Percentiles rank a stretch among this genome's conserved stretches.
Evolutionary conservation across 768 basidiomycete species (phyloP).

Genomic region (Boletus patriciae): DNA sequence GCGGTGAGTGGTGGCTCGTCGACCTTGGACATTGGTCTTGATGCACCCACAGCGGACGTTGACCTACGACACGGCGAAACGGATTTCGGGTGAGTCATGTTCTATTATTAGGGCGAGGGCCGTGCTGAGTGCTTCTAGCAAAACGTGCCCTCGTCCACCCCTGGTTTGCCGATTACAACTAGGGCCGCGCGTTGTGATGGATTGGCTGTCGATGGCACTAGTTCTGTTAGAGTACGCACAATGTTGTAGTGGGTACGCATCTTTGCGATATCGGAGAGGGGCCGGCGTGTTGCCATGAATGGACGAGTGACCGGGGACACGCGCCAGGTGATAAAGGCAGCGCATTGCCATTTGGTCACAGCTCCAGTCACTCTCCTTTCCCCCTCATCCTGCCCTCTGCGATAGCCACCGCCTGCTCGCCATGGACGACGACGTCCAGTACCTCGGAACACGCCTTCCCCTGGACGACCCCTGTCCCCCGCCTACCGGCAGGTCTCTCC

Average conservation of each 20-base stretch:
- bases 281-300: conserved; percentile 28
- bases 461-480: conserved; percentile 32
- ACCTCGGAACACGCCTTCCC: conserved; percentile 47
- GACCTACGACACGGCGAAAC: conserved; percentile 86
- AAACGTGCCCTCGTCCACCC: conserved; percentile 56
- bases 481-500: conserved; percentile 44
- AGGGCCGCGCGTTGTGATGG: background rate
- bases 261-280: background rate
- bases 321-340: conserved; percentile 29
- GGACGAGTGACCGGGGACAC: conserved; percentile 22
- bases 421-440: conserved; percentile 64
- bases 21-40: background rate
- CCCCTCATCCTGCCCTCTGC: conserved; percentile 9
- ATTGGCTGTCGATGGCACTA: background rate
- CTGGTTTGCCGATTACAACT: conserved; percentile 51
- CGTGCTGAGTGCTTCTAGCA: conserved; percentile 36
- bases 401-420: conserved; percentile 3
- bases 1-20: conserved; percentile 44
- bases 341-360: conserved; percentile 36
- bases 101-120: background rate
- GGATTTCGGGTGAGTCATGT: conserved; percentile 75
- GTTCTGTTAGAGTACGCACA: conserved; percentile 19
- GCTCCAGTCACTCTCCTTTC: conserved; percentile 23
- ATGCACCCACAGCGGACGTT: conserved; percentile 52
- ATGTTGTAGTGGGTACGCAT: conserved; percentile 9